Percentiles rank a stretch among this genome's conserved stretches.
These are phyloP conservation scores for Scenedesmus sp. DNA, from an alignment of 163 green algal species.

Conservation along the genomic window DNA sequence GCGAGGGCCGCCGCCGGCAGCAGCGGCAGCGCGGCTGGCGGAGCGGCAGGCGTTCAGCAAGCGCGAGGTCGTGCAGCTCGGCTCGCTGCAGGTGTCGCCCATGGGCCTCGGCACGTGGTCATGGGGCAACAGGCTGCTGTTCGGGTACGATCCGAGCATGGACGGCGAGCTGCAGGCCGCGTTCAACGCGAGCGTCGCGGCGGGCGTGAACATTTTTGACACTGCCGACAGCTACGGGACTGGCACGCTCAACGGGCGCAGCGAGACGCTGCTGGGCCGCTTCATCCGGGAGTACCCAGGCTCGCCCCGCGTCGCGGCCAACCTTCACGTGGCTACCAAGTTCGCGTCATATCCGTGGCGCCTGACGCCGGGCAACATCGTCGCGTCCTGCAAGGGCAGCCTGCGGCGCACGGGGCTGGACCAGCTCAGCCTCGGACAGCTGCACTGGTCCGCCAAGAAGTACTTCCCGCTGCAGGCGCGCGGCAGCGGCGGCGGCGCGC, in stretches of 20 bases:
- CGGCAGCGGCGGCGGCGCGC: neutral
- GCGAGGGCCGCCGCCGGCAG: too few relatives aligned
- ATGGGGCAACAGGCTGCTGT: constrained; percentile 91
- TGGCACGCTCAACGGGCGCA: constrained; percentile 70
- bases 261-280: constrained; percentile 85
- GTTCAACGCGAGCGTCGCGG: constrained; percentile 83
- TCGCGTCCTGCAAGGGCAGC: constrained; percentile 49
- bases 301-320: constrained; percentile 27
- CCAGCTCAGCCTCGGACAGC: constrained; percentile 85
- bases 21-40: constrained; percentile 15
- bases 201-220: constrained; percentile 95
- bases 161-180: constrained; percentile 87
- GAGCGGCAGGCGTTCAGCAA: constrained; percentile 28
- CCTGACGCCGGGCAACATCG: constrained; percentile 72
- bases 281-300: constrained; percentile 77
- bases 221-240: constrained; percentile 94
- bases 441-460: constrained; percentile 93
- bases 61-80: constrained; percentile 27
- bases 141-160: constrained; percentile 84
- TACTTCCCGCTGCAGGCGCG: constrained; percentile 86
- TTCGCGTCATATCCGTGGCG: constrained; percentile 32
- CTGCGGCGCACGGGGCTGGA: constrained; percentile 67
- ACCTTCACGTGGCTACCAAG: constrained; percentile 88
- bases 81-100: constrained; percentile 51
- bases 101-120: constrained; percentile 74